Evolutionary conservation across 805 yeast genomes (phyloP).

Genomic region (Saccharomyces kudriavzevii): DNA sequence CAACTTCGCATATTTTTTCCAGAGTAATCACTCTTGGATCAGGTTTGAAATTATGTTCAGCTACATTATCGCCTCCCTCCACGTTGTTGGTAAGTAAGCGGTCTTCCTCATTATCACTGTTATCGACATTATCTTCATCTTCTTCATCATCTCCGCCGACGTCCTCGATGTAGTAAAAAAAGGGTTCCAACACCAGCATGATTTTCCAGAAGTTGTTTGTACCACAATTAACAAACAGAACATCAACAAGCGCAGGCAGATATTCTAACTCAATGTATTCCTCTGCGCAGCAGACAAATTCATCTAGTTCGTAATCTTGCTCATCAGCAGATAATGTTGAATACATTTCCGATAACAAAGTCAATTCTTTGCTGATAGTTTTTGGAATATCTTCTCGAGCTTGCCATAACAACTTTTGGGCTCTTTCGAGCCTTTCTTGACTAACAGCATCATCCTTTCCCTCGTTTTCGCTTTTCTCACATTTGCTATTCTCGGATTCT

Average conservation of each 20-base stretch:
- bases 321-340: slow-evolving; percentile 31
- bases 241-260: slow-evolving; percentile 28
- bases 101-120: slow-evolving; percentile 6
- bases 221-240: slow-evolving; percentile 26
- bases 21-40: slow-evolving; percentile 32
- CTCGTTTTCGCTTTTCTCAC: background rate
- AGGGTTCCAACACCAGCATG: slow-evolving; percentile 30
- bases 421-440: slow-evolving; percentile 25
- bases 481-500: background rate
- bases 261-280: slow-evolving; percentile 31
- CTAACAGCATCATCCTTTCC: slow-evolving; percentile 12
- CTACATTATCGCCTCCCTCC: background rate
- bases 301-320: slow-evolving; percentile 31
- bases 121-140: slow-evolving; percentile 2
- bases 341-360: slow-evolving; percentile 31
- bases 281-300: slow-evolving; percentile 33
- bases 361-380: slow-evolving; percentile 29
- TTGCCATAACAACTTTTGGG: slow-evolving; percentile 28
- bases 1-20: slow-evolving; percentile 31
- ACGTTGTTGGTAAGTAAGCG: background rate
- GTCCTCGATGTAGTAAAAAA: slow-evolving; percentile 32
- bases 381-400: slow-evolving; percentile 31
- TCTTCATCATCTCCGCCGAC: slow-evolving; percentile 23
- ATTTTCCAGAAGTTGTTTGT: slow-evolving; percentile 28
- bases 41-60: slow-evolving; percentile 17